Evolutionary conservation across 2,329 filamentous ascomycete species (phyloP), one percentile per base, ranked within the genome.

Genomic region (Epichloe brachyelytri): DNA sequence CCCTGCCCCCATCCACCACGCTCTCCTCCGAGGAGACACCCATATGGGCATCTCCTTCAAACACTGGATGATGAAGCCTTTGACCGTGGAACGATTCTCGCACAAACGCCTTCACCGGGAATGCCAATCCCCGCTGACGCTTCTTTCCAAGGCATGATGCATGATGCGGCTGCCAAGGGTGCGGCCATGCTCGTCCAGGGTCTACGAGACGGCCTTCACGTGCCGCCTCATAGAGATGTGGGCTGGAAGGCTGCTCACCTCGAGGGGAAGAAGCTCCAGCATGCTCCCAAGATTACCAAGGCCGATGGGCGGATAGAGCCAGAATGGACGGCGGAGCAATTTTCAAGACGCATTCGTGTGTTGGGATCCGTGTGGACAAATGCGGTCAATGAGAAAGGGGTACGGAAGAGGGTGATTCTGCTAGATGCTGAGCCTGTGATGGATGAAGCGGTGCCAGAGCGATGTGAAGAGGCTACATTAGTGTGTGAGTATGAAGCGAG

Each of bases 1-100:
- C 2, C 79, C 93, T 11, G 88, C 93, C 2, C 93, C 93, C 0
- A 74, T 98, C 14, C 85, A 95, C 55, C 86, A 90, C 65, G 81
- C 87, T n/a, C 74, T 97, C 37, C 73, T 97, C 14, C 69, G 76
- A 30, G 70, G 75, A 12, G 72, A 79, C 50, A 60, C 61, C 1
- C 68, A 71, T 53, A 88, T 86, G 0, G 93, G 93, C 22, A 77
- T 96, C 20, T 85, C 86, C 72, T 98, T 26, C 93, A 98, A 66
- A 97, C 91, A 0, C 76, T 98, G 38, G 81, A 96, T 64, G 76
- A 80, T 2, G 68, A 71, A 15, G 68, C 75, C 45, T 96, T 97
- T 63, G 93, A 98, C 65, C 79, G 82, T 53, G 93, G 93, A 30
- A 66, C 72, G 2, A 76, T 96, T 10, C 73, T 98, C 26, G 75